Base-by-base conservation (phyloP, 495 filamentous ascomycete species). In the Penicillium parvum region DNA sequence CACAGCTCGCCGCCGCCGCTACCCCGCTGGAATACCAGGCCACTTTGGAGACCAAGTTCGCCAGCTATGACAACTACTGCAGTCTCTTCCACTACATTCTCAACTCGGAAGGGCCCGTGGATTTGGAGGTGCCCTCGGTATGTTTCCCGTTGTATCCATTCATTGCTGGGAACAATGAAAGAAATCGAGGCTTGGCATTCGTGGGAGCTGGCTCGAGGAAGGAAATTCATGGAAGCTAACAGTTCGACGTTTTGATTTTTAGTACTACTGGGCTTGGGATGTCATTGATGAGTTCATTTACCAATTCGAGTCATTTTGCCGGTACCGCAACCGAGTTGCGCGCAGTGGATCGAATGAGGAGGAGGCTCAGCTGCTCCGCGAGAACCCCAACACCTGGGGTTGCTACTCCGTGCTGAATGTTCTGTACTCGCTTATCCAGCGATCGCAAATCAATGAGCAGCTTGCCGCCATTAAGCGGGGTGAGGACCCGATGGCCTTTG, bases 211-310 rank as follows among this genome's bases (percentile, higher is more conserved):
- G 19, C 12, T 22, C 7, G 20, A 25, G 27, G 42, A 37, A 33
- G n/a, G 25, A 40, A 45, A 2, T 32, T 19, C 5, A 12, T 7
- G 14, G 16, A 16, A 32, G 49, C 50, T 45, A 58, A 52, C 30
- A 18, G 12, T 50, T 3, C 25, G 16, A 9, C 16, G 32, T 39
- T 36, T 35, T 25, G 42, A 30, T 22, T 4, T 40, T 66, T 68
- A 98, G 92, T 90, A 95, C 70, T 95, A 89, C 73, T 98, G 92
- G 92, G 94, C 92, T 12, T 98, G 94, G 92, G 92, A 98, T 71
- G 94, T 96, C 46, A 97, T 98, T 67, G 92, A 98, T 60, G 92
- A 98, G 62, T 98, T 98, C 73, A 97, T 98, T 70, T 98, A 98
- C 76, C 92, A 98, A 68, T 98, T 98, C 76, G 96, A 98, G 75